A percentile compares a stretch with the other conserved stretches of the same genome.
Evolutionary conservation across 1,284 basidiomycete species (phyloP).

Genomic region (Ustilago xerochloae): DNA sequence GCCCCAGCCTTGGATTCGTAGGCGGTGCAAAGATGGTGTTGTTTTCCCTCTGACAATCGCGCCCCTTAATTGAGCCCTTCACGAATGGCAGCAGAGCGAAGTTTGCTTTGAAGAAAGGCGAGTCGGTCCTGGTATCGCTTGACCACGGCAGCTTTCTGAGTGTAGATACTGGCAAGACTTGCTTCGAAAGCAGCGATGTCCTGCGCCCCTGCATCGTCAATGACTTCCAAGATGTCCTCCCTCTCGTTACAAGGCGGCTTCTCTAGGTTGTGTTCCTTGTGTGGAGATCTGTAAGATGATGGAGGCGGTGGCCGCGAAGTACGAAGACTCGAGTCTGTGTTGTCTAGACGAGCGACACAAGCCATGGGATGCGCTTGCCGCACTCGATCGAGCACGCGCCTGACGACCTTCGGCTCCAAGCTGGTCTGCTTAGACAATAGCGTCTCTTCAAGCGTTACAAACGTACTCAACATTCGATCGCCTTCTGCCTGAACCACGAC

Average conservation of each 20-base stretch:
- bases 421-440: constrained; percentile 29
- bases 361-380: constrained; percentile 12
- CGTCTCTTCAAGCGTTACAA: constrained; percentile 42
- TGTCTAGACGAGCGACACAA: constrained; percentile 2
- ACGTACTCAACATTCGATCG: constrained; percentile 49
- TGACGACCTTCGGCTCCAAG: constrained; percentile 14
- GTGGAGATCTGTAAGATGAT: constrained; percentile 24
- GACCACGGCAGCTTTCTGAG: constrained; percentile 38
- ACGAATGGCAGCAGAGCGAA: constrained; percentile 51
- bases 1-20: not conserved
- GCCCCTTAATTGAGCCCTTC: constrained; percentile 48
- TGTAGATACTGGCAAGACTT: constrained; percentile 37
- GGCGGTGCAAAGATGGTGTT: constrained; percentile 1
- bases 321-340: not conserved
- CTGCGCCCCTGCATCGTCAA: not conserved
- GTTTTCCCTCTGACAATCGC: not conserved
- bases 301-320: constrained; percentile 11
- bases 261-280: not conserved
- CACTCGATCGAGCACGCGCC: constrained; percentile 3
- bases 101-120: constrained; percentile 51
- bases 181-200: constrained; percentile 24
- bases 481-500: constrained; percentile 54
- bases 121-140: constrained; percentile 54
- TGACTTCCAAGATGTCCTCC: too few species aligned
- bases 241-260: too few species aligned